phyloP scores from a whole-genome alignment of 164 flowering plant species.

The Dillenia turbinata region DNA sequence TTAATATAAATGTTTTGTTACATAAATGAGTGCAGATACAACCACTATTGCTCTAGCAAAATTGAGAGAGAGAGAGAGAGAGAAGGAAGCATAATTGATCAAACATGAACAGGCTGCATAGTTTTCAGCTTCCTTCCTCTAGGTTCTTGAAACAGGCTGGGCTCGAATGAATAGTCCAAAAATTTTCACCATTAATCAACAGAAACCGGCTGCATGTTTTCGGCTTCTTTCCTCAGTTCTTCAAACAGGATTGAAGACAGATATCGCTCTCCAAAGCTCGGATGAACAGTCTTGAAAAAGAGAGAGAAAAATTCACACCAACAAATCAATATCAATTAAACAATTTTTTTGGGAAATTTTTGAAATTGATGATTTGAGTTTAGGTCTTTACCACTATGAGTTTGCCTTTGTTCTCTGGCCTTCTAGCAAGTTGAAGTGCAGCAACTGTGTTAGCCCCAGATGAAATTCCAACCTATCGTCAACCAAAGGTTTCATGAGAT shows the following conservation, averaged over 20 bases:
- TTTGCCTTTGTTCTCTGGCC: constrained; percentile 97
- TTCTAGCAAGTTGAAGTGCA: constrained; percentile 76
- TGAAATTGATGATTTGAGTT: background rate
- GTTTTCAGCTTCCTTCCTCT: too few relatives aligned
- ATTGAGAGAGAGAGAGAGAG: too few relatives aligned
- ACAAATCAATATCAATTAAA: background rate
- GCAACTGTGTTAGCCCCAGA: constrained; percentile 98
- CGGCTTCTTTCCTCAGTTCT: constrained; percentile 82
- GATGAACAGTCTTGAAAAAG: constrained; percentile 61
- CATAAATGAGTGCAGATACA: too few relatives aligned
- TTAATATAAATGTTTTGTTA: too few relatives aligned
- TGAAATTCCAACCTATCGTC: constrained; percentile 77
- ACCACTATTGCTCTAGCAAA: too few relatives aligned
- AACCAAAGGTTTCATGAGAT: background rate
- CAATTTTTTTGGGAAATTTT: background rate
- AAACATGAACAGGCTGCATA: too few relatives aligned
- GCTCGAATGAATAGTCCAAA: too few relatives aligned
- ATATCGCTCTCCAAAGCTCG: constrained; percentile 95
- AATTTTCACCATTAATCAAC: constrained; percentile 46
- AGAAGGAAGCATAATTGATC: too few relatives aligned
- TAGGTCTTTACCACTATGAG: constrained; percentile 78
- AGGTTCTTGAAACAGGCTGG: too few relatives aligned
- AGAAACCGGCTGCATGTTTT: constrained; percentile 83
- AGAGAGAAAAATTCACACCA: constrained; percentile 10
- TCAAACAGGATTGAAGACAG: constrained; percentile 81